Evolutionary conservation across 2,329 filamentous ascomycete genomes (phyloP).

Genomic region (Cercospora beticola): DNA sequence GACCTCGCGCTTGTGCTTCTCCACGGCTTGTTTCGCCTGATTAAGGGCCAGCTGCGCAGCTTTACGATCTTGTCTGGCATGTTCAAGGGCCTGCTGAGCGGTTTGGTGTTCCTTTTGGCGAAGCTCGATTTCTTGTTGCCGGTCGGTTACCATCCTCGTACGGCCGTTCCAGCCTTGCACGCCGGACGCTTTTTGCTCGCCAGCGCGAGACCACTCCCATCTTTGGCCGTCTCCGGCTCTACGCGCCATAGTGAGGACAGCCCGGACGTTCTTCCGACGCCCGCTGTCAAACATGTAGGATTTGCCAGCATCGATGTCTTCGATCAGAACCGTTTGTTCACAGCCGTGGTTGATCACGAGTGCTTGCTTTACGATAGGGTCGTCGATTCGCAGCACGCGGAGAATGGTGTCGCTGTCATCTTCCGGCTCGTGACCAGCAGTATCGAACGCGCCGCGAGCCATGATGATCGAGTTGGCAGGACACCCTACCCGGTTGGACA

Average conservation of each 20-base stretch:
- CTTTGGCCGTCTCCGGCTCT: conserved; percentile 58
- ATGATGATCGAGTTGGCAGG: conserved; percentile 73
- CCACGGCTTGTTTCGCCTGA: conserved; percentile 51
- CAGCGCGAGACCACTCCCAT: conserved; percentile 53
- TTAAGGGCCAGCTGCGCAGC: conserved; percentile 51
- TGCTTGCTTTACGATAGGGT: conserved; percentile 73
- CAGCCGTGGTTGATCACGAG: conserved; percentile 80
- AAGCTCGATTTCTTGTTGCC: conserved; percentile 35
- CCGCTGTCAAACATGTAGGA: conserved; percentile 62
- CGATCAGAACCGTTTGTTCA: conserved; percentile 80
- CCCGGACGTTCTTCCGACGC: conserved; percentile 63
- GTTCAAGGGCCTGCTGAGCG: conserved; percentile 50
- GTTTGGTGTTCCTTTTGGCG: conserved; percentile 44
- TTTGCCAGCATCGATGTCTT: conserved; percentile 65
- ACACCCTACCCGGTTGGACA: conserved; percentile 20
- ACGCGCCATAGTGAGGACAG: conserved; percentile 65
- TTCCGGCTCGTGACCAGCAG: conserved; percentile 71
- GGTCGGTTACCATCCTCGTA: conserved; percentile 57
- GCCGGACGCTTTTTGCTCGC: conserved; percentile 53
- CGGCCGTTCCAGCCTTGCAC: conserved; percentile 54
- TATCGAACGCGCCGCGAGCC: conserved; percentile 56
- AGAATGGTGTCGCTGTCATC: conserved; percentile 72
- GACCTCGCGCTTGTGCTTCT: conserved; percentile 50
- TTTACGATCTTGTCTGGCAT: conserved; percentile 52
- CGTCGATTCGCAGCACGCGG: conserved; percentile 74